phyloP scores from a whole-genome alignment of 495 filamentous ascomycete species.

The Pyronema domesticum region DNA sequence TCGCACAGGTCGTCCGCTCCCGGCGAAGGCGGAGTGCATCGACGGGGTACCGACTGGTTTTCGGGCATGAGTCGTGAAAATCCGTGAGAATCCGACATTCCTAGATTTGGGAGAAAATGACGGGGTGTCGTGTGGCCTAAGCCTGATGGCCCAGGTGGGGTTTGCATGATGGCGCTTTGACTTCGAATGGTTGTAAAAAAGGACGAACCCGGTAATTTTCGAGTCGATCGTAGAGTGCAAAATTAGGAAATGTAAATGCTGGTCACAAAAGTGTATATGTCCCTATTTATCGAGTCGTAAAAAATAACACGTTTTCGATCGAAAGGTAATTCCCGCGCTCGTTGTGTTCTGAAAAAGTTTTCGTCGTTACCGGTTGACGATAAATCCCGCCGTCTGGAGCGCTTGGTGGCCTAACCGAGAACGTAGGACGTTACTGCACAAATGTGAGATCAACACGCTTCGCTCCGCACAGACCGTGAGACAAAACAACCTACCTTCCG shows the following conservation, averaged over 20 bases:
- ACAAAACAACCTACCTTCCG: neutral
- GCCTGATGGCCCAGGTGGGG: slow-evolving; percentile 11
- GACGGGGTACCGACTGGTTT: slow-evolving; percentile 2
- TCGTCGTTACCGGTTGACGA: neutral
- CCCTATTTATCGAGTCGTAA: neutral
- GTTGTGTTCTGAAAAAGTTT: neutral
- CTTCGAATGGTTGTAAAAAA: neutral
- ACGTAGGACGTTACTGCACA: neutral
- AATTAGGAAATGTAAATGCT: neutral
- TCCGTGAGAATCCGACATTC: slow-evolving; percentile 16
- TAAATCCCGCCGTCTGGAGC: neutral
- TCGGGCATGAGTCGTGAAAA: slow-evolving; percentile 27
- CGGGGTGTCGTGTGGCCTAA: slow-evolving; percentile 14
- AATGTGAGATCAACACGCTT: neutral
- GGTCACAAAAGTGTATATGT: neutral
- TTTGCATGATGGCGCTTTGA: slow-evolving; percentile 4
- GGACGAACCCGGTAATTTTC: slow-evolving; percentile 1
- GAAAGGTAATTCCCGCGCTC: neutral
- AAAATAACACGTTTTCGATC: neutral
- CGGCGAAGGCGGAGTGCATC: slow-evolving; percentile 4
- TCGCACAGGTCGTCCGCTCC: neutral
- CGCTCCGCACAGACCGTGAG: neutral
- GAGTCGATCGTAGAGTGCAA: neutral
- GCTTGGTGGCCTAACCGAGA: neutral
- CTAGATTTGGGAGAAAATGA: slow-evolving; percentile 17